Evolutionary conservation across 164 flowering plant genomes (phyloP), one percentile per base, ranked within the genome.

Genomic region (Umbilicus rupestris): DNA sequence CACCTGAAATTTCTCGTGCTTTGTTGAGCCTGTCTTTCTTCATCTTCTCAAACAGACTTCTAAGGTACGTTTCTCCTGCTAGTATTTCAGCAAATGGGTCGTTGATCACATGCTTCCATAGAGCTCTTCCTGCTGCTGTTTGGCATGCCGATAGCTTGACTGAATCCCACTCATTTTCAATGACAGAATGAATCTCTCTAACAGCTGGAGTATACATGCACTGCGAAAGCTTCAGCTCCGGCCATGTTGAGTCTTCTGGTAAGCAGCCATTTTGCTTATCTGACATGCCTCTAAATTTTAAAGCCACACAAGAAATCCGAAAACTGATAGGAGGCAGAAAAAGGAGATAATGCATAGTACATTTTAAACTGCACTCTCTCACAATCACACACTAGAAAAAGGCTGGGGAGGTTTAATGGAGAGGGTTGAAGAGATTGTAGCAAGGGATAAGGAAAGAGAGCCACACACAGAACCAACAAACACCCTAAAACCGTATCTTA

Each of bases 51-150:
- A 87, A 68, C 46, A 84, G 68, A 71, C 66, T 89, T 71, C 72
- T 78, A 30, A 92, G 79, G 74, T 83, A 78, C 19, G 81, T 83
- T 78, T 87, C 96, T 50, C 94, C 98, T 3, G 96, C 94, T 7
- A 92, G 83, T 44, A 89, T 57, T 66, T 80, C 96, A 31, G 97
- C 97, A 24, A 85, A 71, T 0, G 90, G 88, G 66, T 91, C 97
- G 45, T 82, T 79, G 66, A 85, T 80, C 62, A 86, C 82, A 73
- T 89, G 96, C 76, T 85, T 87, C 97, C 97, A 92, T 68, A 92
- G 70, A 9, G 97, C 96, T 71, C 97, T 77, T 31, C 94, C 96
- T 0, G 96, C 97, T 37, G 97, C 97, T 0, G 88, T 89, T 78
- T 89, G 97, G 76, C 96, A 89, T 1, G 96, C 96, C 1, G 90